Percentiles rank a stretch among this genome's conserved stretches.
Conservation (phyloP, 192 early-diverging fungal genomes). For the Glomus cerebriforme region DNA sequence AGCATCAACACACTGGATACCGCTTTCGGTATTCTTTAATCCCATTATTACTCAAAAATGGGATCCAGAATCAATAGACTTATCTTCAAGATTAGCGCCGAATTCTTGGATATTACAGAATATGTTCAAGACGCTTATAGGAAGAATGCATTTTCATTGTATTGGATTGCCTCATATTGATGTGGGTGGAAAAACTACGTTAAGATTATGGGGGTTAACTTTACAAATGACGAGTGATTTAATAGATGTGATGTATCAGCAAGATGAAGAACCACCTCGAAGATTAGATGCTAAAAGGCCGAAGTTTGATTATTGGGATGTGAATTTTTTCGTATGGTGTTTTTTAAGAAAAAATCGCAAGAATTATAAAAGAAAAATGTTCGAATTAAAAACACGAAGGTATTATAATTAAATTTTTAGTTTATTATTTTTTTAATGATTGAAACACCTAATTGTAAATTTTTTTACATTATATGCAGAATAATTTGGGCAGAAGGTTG, state of each 20-base stretch:
- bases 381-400: constrained; percentile 12
- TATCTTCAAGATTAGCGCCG: constrained; percentile 44
- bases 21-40: constrained; percentile 43
- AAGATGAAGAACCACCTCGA: constrained; percentile 15
- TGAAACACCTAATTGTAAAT: neutral
- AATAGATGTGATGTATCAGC: constrained; percentile 34
- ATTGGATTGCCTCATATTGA: constrained; percentile 40
- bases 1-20: constrained; percentile 46
- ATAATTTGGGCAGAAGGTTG: constrained; percentile 25
- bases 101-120: constrained; percentile 36
- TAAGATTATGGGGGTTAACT: constrained; percentile 47
- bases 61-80: constrained; percentile 45
- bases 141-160: constrained; percentile 44
- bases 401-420: neutral
- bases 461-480: neutral
- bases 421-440: neutral
- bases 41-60: constrained; percentile 37
- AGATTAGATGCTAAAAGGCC: constrained; percentile 26
- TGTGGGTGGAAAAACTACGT: neutral
- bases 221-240: constrained; percentile 52
- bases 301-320: constrained; percentile 32
- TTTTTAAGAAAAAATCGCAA: constrained; percentile 20
- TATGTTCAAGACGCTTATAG: constrained; percentile 42
- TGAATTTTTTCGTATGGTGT: constrained; percentile 31
- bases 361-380: neutral